These are phyloP conservation scores for Calonectria crousiana DNA, from an alignment of 2,329 filamentous ascomycete genomes.

Conservation along the genomic window DNA sequence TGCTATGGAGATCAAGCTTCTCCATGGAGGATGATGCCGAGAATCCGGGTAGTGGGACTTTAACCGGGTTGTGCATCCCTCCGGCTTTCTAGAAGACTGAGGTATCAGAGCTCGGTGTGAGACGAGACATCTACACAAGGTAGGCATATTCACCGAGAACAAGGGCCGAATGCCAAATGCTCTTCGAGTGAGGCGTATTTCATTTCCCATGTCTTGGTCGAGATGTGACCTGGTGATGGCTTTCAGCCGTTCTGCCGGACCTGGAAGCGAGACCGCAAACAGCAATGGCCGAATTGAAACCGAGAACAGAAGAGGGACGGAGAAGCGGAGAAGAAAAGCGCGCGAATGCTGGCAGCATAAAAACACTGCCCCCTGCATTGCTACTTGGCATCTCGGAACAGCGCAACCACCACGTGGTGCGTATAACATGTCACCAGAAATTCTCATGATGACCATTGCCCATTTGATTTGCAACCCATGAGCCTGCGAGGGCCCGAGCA, in stretches of 20 bases:
- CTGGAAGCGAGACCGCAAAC: neutral
- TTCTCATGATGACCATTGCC: neutral
- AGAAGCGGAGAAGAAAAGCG: neutral
- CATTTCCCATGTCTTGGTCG: no score
- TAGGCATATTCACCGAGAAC: neutral
- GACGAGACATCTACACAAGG: neutral
- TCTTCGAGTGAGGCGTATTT: neutral
- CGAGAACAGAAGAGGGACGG: neutral
- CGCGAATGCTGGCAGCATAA: neutral
- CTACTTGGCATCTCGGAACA: neutral
- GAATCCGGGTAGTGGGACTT: neutral
- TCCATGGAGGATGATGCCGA: neutral
- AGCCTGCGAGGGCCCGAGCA: neutral
- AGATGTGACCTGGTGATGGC: neutral
- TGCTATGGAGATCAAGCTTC: neutral
- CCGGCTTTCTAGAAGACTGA: neutral
- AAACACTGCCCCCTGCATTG: neutral
- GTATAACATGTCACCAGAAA: neutral
- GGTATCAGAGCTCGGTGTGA: neutral
- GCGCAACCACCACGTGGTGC: neutral
- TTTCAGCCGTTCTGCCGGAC: neutral
- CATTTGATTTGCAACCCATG: neutral
- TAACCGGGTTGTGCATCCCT: neutral
- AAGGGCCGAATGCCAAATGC: neutral
- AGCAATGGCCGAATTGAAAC: neutral